Conservation (phyloP, 495 filamentous ascomycete genomes). For the Beverwykella pulmonaria region DNA sequence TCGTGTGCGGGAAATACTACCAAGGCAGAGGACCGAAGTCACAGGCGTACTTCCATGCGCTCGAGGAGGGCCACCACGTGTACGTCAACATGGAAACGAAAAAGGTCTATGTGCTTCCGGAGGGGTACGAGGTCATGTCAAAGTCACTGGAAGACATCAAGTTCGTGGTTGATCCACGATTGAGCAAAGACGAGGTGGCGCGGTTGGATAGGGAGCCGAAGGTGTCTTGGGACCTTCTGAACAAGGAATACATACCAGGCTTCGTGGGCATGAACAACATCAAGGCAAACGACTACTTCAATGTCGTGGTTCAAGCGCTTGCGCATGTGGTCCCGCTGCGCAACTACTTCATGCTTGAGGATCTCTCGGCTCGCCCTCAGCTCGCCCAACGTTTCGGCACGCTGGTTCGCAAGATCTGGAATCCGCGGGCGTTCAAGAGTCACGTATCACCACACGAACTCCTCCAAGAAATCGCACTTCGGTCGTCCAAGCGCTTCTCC, state of each 20-base stretch:
- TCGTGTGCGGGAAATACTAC: slow-evolving; percentile 97
- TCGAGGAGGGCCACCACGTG: slow-evolving; percentile 93
- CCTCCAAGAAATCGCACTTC: slow-evolving; percentile 88
- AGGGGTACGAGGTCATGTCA: slow-evolving; percentile 95
- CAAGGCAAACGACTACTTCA: slow-evolving; percentile 98
- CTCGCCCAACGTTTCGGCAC: slow-evolving; percentile 80
- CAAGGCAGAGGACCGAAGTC: slow-evolving; percentile 92
- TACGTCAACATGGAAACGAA: slow-evolving; percentile 96
- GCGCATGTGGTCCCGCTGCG: slow-evolving; percentile 88
- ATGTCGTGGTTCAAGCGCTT: slow-evolving; percentile 91
- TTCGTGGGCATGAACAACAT: slow-evolving; percentile 99
- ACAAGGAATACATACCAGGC: slow-evolving; percentile 81
- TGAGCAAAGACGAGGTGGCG: slow-evolving; percentile 74
- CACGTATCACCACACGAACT: slow-evolving; percentile 98
- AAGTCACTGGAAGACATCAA: slow-evolving; percentile 98
- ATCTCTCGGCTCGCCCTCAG: slow-evolving; percentile 62
- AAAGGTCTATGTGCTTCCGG: slow-evolving; percentile 92
- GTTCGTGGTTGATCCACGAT: slow-evolving; percentile 92
- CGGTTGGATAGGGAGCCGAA: slow-evolving; percentile 78
- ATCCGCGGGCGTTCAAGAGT: slow-evolving; percentile 91
- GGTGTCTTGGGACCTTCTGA: slow-evolving; percentile 74
- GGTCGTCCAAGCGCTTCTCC: slow-evolving; percentile 88
- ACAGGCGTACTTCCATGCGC: slow-evolving; percentile 95
- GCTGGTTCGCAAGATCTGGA: slow-evolving; percentile 96
- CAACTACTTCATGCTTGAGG: slow-evolving; percentile 89